phyloP scores from a whole-genome alignment of 352 stramenopile species.

The Pythium apleroticum region DNA sequence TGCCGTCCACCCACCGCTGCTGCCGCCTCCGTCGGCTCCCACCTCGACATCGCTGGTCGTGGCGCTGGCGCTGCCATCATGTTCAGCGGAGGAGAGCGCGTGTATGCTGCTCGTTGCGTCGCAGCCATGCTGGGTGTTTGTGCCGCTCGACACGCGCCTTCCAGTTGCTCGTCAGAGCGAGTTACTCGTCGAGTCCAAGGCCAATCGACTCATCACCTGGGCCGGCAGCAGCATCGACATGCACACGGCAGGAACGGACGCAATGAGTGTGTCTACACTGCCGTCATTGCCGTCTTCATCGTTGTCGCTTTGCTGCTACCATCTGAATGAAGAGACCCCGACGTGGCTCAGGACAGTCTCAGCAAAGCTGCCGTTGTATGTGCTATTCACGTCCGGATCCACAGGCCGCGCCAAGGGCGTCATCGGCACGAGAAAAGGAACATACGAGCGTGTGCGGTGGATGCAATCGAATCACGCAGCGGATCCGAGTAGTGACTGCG shows the following conservation, averaged over 20 bases:
- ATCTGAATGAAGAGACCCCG: not conserved
- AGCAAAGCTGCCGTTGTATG: conserved; percentile 36
- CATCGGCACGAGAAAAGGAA: conserved; percentile 41
- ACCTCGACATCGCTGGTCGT: conserved; percentile 20
- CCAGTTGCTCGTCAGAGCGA: conserved; percentile 31
- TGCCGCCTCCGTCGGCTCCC: not conserved
- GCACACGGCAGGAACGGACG: not conserved
- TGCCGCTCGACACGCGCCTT: conserved; percentile 42
- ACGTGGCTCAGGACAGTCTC: not conserved
- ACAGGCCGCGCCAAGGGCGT: conserved; percentile 47
- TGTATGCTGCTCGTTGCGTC: conserved; percentile 37
- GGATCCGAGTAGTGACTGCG: conserved; percentile 34
- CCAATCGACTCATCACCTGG: conserved; percentile 37
- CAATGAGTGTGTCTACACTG: not conserved
- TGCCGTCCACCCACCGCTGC: not conserved
- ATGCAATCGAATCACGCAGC: conserved; percentile 42
- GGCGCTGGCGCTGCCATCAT: conserved; percentile 42
- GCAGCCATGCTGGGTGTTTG: conserved; percentile 38
- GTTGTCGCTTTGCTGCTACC: not conserved
- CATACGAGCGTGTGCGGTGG: conserved; percentile 47
- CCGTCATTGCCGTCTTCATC: conserved; percentile 1
- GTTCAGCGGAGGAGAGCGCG: conserved; percentile 49
- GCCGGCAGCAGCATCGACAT: not conserved
- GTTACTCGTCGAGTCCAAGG: conserved; percentile 27
- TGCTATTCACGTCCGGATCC: conserved; percentile 63